phyloP scores from a whole-genome alignment of 73 alveolate genomes.

The Paramecium biaurelia region DNA sequence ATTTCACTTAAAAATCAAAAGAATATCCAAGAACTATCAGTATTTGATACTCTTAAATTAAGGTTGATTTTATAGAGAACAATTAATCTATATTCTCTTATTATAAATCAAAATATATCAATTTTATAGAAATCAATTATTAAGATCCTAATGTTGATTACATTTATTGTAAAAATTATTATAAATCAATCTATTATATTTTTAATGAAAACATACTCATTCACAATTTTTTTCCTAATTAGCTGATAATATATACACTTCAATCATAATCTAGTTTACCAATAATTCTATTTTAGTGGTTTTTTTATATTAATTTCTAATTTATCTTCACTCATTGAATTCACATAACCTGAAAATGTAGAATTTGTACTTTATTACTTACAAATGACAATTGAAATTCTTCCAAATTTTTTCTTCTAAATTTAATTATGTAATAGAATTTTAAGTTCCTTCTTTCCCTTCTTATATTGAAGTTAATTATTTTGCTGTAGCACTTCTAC shows the following conservation, averaged over 20 bases:
- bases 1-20: background rate
- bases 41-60: background rate
- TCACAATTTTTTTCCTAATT: too few relatives aligned
- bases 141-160: too few relatives aligned
- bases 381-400: background rate
- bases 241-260: background rate
- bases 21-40: background rate
- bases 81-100: background rate
- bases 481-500: background rate
- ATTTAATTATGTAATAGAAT: background rate
- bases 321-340: background rate
- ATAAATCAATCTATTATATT: too few relatives aligned
- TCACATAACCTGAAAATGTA: constrained; percentile 36
- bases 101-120: background rate
- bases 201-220: too few relatives aligned
- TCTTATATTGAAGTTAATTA: background rate
- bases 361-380: background rate
- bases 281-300: background rate
- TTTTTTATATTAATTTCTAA: background rate
- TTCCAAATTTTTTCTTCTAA: background rate
- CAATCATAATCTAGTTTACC: background rate
- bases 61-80: background rate
- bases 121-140: background rate
- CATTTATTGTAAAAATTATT: too few relatives aligned
- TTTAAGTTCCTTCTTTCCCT: background rate